These are phyloP conservation scores for Boletus fagicola DNA, from an alignment of 768 basidiomycete genomes.

Conservation along the genomic window DNA sequence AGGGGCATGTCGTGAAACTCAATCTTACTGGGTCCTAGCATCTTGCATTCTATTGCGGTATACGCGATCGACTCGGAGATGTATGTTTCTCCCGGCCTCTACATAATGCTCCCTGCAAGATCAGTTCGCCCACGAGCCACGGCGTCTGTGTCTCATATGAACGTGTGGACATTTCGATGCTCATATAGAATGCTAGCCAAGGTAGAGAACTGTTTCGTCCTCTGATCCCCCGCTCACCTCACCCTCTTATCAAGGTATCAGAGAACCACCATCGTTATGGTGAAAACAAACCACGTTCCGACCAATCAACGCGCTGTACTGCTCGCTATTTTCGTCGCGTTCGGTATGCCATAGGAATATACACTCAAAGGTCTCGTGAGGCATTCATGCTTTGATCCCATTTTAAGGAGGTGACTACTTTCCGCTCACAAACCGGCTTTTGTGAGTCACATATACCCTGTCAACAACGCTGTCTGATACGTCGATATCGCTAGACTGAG, in stretches of 20 bases:
- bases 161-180: not conserved
- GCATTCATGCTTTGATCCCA: not conserved
- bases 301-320: conserved; percentile 12
- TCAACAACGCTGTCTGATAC: not conserved
- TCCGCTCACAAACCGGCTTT: not conserved
- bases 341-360: conserved; percentile 6
- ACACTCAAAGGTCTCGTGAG: not conserved
- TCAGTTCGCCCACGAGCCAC: not conserved
- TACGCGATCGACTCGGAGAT: not conserved
- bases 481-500: conserved; percentile 4
- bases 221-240: not conserved
- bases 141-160: conserved; percentile 3
- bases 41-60: not conserved
- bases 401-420: conserved; percentile 9
- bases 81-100: not conserved
- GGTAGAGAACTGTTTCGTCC: not conserved
- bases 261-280: not conserved
- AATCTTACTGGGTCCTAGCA: not conserved
- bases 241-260: not conserved
- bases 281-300: conserved; percentile 2
- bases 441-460: not conserved
- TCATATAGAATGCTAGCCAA: not conserved
- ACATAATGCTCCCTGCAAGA: not conserved
- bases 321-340: conserved; percentile 17
- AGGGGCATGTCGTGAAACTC: not conserved